These are phyloP conservation scores for Stereocaulon alpinum DNA, from an alignment of 495 filamentous ascomycete species.

Conservation along the genomic window DNA sequence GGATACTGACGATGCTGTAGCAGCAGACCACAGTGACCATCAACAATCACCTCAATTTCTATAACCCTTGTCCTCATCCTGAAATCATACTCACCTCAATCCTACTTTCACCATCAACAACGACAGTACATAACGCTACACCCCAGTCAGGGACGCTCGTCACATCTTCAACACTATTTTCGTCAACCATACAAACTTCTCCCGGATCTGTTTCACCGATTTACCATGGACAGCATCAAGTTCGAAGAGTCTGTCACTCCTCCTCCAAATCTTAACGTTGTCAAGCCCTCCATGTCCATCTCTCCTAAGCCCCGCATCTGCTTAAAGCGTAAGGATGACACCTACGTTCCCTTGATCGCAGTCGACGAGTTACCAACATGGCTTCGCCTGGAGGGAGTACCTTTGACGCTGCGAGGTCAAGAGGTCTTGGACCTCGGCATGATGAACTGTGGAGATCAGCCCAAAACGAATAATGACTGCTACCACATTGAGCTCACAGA, in stretches of 20 bases:
- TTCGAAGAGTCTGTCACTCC: background rate
- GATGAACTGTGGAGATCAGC: constrained; percentile 32
- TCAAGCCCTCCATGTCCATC: constrained; percentile 18
- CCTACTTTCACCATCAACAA: background rate
- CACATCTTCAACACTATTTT: background rate
- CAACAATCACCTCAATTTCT: background rate
- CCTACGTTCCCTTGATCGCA: constrained; percentile 51
- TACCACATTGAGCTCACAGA: background rate
- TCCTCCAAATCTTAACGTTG: background rate
- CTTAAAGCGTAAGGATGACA: constrained; percentile 46
- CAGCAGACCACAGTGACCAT: background rate
- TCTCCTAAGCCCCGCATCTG: constrained; percentile 39
- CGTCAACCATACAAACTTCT: background rate
- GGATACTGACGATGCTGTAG: background rate
- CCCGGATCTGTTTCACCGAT: background rate
- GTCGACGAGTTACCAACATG: constrained; percentile 50
- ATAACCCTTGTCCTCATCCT: background rate
- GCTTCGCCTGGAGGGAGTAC: constrained; percentile 29
- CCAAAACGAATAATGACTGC: background rate
- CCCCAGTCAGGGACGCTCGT: background rate
- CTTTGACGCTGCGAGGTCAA: constrained; percentile 26
- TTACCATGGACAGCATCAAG: background rate
- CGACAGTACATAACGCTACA: background rate
- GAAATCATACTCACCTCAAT: background rate
- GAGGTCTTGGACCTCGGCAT: constrained; percentile 35